Evolutionary conservation across 768 basidiomycete species (phyloP).

Genomic region (Thelephora ganbajun): DNA sequence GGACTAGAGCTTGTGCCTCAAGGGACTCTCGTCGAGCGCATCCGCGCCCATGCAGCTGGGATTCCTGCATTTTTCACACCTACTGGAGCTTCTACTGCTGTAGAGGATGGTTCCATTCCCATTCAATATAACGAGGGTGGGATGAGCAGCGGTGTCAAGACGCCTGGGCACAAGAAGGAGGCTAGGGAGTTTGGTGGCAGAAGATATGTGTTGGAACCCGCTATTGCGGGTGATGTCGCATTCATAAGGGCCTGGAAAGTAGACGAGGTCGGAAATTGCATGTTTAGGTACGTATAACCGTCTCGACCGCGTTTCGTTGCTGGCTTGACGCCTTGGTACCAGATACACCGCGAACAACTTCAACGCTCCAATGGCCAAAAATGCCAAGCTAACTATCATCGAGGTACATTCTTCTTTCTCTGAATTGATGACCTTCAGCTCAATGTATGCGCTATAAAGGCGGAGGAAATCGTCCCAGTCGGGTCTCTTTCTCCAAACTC

Average conservation of each 20-base stretch:
- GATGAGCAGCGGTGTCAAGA: conserved; percentile 50
- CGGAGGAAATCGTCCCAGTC: conserved; percentile 78
- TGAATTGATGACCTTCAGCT: not conserved
- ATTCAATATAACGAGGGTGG: conserved; percentile 69
- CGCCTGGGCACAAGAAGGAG: conserved; percentile 68
- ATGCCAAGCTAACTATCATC: conserved; percentile 81
- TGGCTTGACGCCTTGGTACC: not conserved
- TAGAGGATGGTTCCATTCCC: conserved; percentile 69
- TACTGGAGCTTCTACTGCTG: conserved; percentile 75
- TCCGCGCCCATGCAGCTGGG: conserved; percentile 81
- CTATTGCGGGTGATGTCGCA: conserved; percentile 70
- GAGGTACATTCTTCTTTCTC: conserved; percentile 32
- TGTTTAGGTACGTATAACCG: conserved; percentile 52
- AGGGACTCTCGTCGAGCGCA: conserved; percentile 78
- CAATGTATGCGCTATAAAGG: conserved; percentile 28
- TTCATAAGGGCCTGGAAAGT: conserved; percentile 87
- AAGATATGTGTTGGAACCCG: conserved; percentile 68
- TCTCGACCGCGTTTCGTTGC: not conserved
- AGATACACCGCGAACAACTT: conserved; percentile 88
- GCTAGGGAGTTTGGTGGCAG: conserved; percentile 64
- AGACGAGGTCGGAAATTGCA: conserved; percentile 81
- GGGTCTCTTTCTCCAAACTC: conserved; percentile 71
- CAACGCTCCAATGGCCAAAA: conserved; percentile 74
- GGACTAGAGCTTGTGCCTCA: conserved; percentile 85
- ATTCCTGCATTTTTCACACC: conserved; percentile 93